These are phyloP conservation scores for Podospora conica DNA, from an alignment of 495 filamentous ascomycete species.

Conservation along the genomic window DNA sequence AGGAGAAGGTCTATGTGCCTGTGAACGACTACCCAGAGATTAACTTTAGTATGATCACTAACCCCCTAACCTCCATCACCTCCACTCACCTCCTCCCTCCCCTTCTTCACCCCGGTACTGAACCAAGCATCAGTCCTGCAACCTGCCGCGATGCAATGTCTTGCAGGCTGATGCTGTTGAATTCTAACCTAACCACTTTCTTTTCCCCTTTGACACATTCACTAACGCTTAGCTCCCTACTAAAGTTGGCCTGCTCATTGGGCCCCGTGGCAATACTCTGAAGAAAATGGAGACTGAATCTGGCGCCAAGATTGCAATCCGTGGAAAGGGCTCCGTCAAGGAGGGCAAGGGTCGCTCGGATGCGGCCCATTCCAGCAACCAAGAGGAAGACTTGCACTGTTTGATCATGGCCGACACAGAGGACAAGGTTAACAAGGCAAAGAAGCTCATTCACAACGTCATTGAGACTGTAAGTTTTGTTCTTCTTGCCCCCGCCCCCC, in stretches of 20 bases:
- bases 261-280: constrained; percentile 96
- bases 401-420: constrained; percentile 99
- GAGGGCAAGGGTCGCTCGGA: constrained; percentile 99
- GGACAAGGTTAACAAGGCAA: constrained; percentile 96
- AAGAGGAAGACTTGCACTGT: constrained; percentile 98
- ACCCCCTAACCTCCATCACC: constrained; percentile 82
- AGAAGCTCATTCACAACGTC: constrained; percentile 92
- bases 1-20: constrained; percentile 99
- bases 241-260: constrained; percentile 99
- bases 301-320: constrained; percentile 95
- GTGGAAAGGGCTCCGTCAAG: constrained; percentile 98
- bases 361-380: constrained; percentile 96
- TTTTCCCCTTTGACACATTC: constrained; percentile 37
- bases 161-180: constrained; percentile 26
- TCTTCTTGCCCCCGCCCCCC: not conserved
- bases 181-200: constrained; percentile 36
- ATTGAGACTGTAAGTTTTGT: constrained; percentile 83
- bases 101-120: constrained; percentile 22
- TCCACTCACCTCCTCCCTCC: constrained; percentile 39
- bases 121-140: constrained; percentile 31
- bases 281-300: constrained; percentile 99
- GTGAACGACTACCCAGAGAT: constrained; percentile 99
- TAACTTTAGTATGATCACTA: constrained; percentile 99
- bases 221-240: constrained; percentile 92
- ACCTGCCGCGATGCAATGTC: constrained; percentile 24